phyloP scores from a whole-genome alignment of 2,329 filamentous ascomycete species.

The Dothidotthia symphoricarpi region DNA sequence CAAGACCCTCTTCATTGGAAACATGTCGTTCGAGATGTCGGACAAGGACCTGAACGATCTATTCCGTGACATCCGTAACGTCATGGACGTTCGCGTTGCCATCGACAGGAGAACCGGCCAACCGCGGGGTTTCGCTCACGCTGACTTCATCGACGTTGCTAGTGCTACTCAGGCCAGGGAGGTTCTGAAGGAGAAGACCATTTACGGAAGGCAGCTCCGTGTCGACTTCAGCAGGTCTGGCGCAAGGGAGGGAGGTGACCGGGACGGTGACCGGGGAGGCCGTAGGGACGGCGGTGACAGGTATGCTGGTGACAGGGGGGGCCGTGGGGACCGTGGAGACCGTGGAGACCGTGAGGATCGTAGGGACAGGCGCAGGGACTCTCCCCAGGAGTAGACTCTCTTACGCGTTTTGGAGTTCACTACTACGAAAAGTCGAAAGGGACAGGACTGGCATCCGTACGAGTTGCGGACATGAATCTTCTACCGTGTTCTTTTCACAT shows the following conservation, averaged over 20 bases:
- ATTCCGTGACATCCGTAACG: slow-evolving; percentile 68
- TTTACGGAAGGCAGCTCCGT: slow-evolving; percentile 66
- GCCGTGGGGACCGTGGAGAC: too few relatives aligned
- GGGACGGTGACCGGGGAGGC: too few relatives aligned
- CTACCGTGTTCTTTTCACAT: slow-evolving; percentile 17
- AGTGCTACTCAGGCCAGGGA: slow-evolving; percentile 63
- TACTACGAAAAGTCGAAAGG: neutral
- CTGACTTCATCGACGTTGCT: slow-evolving; percentile 69
- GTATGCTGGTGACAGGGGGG: too few relatives aligned
- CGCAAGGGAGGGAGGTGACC: slow-evolving; percentile 4
- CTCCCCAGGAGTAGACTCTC: slow-evolving; percentile 11
- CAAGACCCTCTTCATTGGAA: slow-evolving; percentile 76
- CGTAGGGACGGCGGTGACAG: too few relatives aligned
- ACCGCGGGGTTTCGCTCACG: slow-evolving; percentile 80
- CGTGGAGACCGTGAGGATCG: too few relatives aligned
- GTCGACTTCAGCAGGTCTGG: slow-evolving; percentile 59
- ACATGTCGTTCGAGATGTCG: slow-evolving; percentile 82
- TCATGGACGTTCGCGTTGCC: slow-evolving; percentile 75
- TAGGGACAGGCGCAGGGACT: slow-evolving; percentile 10
- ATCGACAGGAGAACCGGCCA: slow-evolving; percentile 79
- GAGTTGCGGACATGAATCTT: slow-evolving; percentile 11
- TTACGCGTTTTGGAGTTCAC: too few relatives aligned
- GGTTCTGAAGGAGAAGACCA: slow-evolving; percentile 54
- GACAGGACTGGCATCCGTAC: slow-evolving; percentile 2
- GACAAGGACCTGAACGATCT: slow-evolving; percentile 78